A percentile compares a stretch with the other conserved stretches of the same genome.
Conservation (phyloP, 2,329 filamentous ascomycete genomes). For the Sclerotinia subarctica region DNA sequence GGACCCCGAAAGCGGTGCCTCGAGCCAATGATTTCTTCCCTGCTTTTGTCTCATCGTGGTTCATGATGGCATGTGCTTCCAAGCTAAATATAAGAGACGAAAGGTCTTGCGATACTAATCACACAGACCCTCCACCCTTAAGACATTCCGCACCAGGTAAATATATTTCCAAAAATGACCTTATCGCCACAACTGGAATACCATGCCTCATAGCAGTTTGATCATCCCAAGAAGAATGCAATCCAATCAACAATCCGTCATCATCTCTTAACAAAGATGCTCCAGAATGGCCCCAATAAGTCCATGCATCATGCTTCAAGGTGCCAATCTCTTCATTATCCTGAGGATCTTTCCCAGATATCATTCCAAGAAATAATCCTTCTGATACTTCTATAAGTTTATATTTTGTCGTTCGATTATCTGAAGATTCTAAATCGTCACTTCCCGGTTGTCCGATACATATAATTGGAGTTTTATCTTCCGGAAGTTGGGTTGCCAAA, state of each 20-base stretch:
- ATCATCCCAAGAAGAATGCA: constrained; percentile 56
- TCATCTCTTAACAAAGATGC: constrained; percentile 46
- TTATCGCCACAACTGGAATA: constrained; percentile 45
- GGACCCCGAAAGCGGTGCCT: not conserved
- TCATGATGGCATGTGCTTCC: not conserved
- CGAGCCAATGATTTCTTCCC: not conserved
- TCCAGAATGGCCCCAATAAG: constrained; percentile 55
- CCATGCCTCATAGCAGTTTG: constrained; percentile 50
- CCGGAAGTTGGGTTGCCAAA: not conserved
- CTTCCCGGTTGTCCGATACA: constrained; percentile 44
- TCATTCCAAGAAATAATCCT: constrained; percentile 41
- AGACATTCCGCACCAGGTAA: not conserved
- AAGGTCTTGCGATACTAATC: not conserved
- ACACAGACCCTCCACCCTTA: not conserved
- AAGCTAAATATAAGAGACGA: not conserved
- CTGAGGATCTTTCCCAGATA: constrained; percentile 43
- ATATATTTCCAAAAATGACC: not conserved
- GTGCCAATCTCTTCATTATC: constrained; percentile 52
- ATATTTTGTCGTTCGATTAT: constrained; percentile 40
- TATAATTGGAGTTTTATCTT: constrained; percentile 21
- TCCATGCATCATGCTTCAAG: constrained; percentile 54
- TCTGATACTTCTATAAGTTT: constrained; percentile 47
- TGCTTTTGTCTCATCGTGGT: not conserved
- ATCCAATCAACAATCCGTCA: constrained; percentile 45
- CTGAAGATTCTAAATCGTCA: constrained; percentile 47